Evolutionary conservation across 1,284 basidiomycete species (phyloP).

Genomic region (Pterula multifida): DNA sequence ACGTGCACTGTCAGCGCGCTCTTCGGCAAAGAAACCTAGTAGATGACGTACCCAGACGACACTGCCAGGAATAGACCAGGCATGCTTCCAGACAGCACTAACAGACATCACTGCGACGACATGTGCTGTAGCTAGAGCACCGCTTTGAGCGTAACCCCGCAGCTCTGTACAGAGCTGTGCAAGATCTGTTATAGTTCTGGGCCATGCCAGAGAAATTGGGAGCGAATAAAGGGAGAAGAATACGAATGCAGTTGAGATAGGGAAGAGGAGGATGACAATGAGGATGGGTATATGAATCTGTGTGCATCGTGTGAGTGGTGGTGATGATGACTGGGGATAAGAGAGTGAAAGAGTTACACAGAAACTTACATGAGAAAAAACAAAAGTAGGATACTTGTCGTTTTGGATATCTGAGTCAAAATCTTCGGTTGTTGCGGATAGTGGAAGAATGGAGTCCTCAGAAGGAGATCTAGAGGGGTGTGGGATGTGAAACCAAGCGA

Average conservation of each 20-base stretch:
- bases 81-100: constrained; percentile 88
- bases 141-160: constrained; percentile 65
- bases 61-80: constrained; percentile 87
- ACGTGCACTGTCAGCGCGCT: constrained; percentile 8
- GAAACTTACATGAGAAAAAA: constrained; percentile 36
- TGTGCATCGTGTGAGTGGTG: constrained; percentile 12
- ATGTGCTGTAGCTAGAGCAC: constrained; percentile 46
- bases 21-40: constrained; percentile 11
- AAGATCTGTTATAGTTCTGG: constrained; percentile 60
- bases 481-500: constrained; percentile 37
- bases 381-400: constrained; percentile 18
- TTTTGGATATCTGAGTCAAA: constrained; percentile 26
- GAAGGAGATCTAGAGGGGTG: constrained; percentile 4
- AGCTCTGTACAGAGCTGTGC: constrained; percentile 63
- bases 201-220: constrained; percentile 66
- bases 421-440: constrained; percentile 47
- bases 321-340: constrained; percentile 9
- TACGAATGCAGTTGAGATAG: constrained; percentile 45
- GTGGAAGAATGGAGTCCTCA: constrained; percentile 54
- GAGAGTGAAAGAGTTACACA: no score
- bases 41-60: constrained; percentile 60
- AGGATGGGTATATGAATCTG: constrained; percentile 55
- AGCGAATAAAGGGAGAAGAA: constrained; percentile 40
- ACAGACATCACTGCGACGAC: constrained; percentile 74
- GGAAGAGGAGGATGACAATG: constrained; percentile 55